Conservation (phyloP, 2,329 filamentous ascomycete genomes). For the Colletotrichum sp. region DNA sequence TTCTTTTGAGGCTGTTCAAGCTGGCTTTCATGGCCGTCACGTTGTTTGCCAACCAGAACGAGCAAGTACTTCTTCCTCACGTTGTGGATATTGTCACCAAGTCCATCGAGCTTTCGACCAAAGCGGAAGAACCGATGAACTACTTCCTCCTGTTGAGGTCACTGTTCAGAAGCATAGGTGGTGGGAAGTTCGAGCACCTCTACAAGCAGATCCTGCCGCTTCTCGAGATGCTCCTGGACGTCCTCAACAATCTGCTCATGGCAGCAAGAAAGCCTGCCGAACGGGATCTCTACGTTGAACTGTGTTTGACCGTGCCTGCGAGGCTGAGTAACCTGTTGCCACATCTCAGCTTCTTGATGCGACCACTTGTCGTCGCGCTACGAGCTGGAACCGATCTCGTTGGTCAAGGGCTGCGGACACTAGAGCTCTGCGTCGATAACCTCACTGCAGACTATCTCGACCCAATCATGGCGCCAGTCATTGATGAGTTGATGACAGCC, state of each 20-base stretch:
- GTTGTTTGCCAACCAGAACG: conserved; percentile 91
- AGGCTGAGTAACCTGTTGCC: conserved; percentile 92
- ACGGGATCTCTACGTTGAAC: conserved; percentile 93
- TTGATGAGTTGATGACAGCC: conserved; percentile 97
- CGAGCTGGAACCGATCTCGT: conserved; percentile 92
- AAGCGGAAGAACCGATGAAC: conserved; percentile 96
- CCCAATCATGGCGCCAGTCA: conserved; percentile 98
- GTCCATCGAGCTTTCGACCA: conserved; percentile 94
- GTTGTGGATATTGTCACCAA: conserved; percentile 97
- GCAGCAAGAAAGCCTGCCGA: conserved; percentile 90
- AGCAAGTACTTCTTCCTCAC: conserved; percentile 92
- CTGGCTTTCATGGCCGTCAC: conserved; percentile 99
- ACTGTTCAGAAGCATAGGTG: conserved; percentile 94
- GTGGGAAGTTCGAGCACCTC: conserved; percentile 94
- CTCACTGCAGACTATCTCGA: conserved; percentile 97
- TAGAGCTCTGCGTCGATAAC: conserved; percentile 98
- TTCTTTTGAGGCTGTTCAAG: conserved; percentile 93
- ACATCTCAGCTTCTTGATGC: conserved; percentile 96
- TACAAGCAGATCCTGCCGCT: conserved; percentile 98
- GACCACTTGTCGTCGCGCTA: conserved; percentile 93
- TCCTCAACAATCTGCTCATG: conserved; percentile 91
- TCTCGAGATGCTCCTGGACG: conserved; percentile 96
- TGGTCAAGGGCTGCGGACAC: conserved; percentile 87
- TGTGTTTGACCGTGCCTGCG: conserved; percentile 95
- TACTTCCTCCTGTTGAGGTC: conserved; percentile 94